Base-by-base conservation (phyloP, 345 rosid species). In the Pistacia integerrima region DNA sequence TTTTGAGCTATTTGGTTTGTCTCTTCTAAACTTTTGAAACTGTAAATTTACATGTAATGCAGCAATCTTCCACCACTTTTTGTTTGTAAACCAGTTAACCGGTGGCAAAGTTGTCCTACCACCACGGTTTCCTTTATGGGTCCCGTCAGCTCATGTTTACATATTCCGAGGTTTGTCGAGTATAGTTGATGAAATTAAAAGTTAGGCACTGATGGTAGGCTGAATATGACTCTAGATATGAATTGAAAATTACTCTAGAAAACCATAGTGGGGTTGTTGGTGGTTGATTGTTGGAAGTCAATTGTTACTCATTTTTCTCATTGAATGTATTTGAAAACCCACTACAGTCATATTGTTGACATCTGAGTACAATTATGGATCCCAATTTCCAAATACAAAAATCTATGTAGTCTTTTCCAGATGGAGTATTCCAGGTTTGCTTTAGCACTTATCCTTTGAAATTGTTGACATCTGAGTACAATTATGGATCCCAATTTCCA, bases 101-200 rank as follows among this genome's bases (percentile, higher is more conserved):
- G 38, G 22, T 38, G 55, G 9, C 8, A 11, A 52, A 18, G 22
- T 30, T 64, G 20, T 9, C 4, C 1, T 63, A 4, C 36, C 35
- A 8, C 5, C 14, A 22, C 8, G 1, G 18, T 17, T 62, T 33
- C 51, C 35, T 62, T 11, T 35, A 11, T 41, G 48, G 69, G 48
- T 49, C 18, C 48, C n/a, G 33, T 62, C 20, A 4, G 11, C 7
- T 38, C 28, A n/a, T 25, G 25, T 10, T 3, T 36, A 28, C 38
- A n/a, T 9, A 36, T 36, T 51, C 52, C 20, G 70, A 54, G 48
- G 9, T 30, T 73, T 33, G 44, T 44, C 11, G 2, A 48, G 3
- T n/a, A 63, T 51, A 11, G 51, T 38, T 71, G 54, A 66, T 65
- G 54, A 66, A 74, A 74, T 52, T 51, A 51, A 14, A 25, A 16